Percentiles rank a stretch among this genome's conserved stretches.
Evolutionary conservation across 2,329 filamentous ascomycete genomes (phyloP).

Genomic region (Alternaria postmessia): DNA sequence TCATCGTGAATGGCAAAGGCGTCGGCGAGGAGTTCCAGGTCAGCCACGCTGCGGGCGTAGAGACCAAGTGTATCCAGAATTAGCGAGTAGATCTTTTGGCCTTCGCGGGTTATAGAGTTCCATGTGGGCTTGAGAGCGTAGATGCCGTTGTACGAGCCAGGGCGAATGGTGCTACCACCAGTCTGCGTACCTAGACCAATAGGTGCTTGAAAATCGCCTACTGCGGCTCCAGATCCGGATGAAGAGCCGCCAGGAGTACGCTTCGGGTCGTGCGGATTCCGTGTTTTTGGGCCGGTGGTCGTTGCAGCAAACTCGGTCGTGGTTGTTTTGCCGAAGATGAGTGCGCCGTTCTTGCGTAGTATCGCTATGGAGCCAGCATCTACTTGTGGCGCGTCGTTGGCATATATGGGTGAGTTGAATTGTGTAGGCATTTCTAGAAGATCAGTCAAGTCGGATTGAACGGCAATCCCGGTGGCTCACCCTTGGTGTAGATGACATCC

Average conservation of each 20-base stretch:
- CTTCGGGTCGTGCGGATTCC: slow-evolving; percentile 63
- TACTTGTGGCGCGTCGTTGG: slow-evolving; percentile 53
- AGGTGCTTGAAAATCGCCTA: slow-evolving; percentile 70
- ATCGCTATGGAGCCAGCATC: slow-evolving; percentile 64
- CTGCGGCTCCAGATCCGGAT: slow-evolving; percentile 71
- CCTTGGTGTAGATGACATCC: slow-evolving; percentile 64
- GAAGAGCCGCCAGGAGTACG: slow-evolving; percentile 73
- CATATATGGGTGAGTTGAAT: slow-evolving; percentile 65
- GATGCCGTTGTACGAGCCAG: slow-evolving; percentile 70
- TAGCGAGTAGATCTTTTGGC: slow-evolving; percentile 66
- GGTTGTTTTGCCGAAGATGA: slow-evolving; percentile 65
- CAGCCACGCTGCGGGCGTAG: slow-evolving; percentile 65
- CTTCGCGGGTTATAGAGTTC: slow-evolving; percentile 69
- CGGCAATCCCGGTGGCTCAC: not conserved
- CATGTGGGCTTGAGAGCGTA: slow-evolving; percentile 73
- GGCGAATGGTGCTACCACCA: slow-evolving; percentile 69
- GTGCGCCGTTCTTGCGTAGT: slow-evolving; percentile 63
- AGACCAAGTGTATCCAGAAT: slow-evolving; percentile 70
- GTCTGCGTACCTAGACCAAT: slow-evolving; percentile 72
- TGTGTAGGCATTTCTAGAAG: slow-evolving; percentile 63
- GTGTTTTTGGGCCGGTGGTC: slow-evolving; percentile 61
- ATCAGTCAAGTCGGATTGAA: not conserved
- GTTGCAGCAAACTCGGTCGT: slow-evolving; percentile 72
- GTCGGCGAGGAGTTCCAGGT: slow-evolving; percentile 65
- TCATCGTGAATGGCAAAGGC: slow-evolving; percentile 65